Evolutionary conservation across 2,329 filamentous ascomycete species (phyloP).

Genomic region (Colletotrichum sp.): DNA sequence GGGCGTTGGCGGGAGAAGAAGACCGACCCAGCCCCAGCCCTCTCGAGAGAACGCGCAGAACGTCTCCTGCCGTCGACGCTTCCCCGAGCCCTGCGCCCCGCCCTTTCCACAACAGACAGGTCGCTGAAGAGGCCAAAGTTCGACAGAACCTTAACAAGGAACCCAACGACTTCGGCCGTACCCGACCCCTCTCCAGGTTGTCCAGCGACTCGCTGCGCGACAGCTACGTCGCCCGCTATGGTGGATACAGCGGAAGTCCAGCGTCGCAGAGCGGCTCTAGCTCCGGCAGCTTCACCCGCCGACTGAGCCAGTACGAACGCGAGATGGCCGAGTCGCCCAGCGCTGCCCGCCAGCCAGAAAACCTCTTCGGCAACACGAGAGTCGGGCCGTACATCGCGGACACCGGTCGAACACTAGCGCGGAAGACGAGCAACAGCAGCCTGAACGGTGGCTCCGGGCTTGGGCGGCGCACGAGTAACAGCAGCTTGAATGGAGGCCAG

Average conservation of each 20-base stretch:
- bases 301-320: conserved; percentile 11
- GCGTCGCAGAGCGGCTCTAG: conserved; percentile 23
- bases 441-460: conserved; percentile 26
- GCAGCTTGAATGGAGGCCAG: conserved; percentile 28
- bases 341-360: conserved; percentile 27
- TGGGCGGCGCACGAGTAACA: conserved; percentile 20
- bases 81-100: conserved; percentile 59
- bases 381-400: conserved; percentile 40
- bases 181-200: conserved; percentile 21
- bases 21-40: conserved; percentile 30
- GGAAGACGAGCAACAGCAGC: conserved; percentile 39
- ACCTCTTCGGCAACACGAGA: conserved; percentile 40
- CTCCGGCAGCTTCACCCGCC: conserved; percentile 13
- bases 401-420: conserved; percentile 33
- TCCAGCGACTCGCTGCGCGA: conserved; percentile 25
- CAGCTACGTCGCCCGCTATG: conserved; percentile 25
- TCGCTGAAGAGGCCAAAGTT: conserved; percentile 34
- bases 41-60: conserved; percentile 32
- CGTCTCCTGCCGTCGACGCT: conserved; percentile 36
- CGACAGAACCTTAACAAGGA: conserved; percentile 32
- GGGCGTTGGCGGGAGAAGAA: conserved; percentile 39
- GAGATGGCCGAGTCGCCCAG: conserved; percentile 19
- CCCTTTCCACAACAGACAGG: conserved; percentile 41
- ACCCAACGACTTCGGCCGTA: conserved; percentile 33
- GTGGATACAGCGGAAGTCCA: conserved; percentile 8